phyloP scores from a whole-genome alignment of 805 yeast genomes.

The Cyberlindnera nakhonratchasimensis region DNA sequence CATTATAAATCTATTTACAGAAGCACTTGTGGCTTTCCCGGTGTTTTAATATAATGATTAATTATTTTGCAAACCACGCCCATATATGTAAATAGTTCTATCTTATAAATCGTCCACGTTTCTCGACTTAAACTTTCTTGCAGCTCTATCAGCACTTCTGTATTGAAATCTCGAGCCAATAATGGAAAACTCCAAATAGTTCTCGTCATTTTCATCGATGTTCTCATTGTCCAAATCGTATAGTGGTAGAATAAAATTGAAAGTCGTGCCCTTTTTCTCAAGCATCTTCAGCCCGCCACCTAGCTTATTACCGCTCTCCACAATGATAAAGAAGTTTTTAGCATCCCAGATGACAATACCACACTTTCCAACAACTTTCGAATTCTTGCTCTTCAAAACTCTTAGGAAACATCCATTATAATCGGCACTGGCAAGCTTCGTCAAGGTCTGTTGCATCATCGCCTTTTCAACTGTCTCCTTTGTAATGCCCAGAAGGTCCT shows the following conservation, averaged over 20 bases:
- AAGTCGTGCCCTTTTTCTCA: conserved; percentile 64
- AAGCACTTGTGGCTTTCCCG: no score
- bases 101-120: conserved; percentile 53
- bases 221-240: conserved; percentile 14
- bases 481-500: conserved; percentile 46
- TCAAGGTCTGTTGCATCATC: conserved; percentile 35
- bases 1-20: no score
- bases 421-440: conserved; percentile 72
- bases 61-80: no score
- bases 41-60: no score
- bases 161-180: conserved; percentile 77
- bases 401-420: conserved; percentile 70
- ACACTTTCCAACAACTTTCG: conserved; percentile 51
- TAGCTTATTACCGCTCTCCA: conserved; percentile 33
- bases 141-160: conserved; percentile 76
- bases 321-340: conserved; percentile 64
- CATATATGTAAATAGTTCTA: no score
- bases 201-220: conserved; percentile 31
- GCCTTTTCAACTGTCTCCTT: conserved; percentile 16
- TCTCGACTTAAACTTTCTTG: conserved; percentile 80
- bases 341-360: conserved; percentile 89
- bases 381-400: conserved; percentile 56
- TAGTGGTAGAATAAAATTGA: conserved; percentile 47
- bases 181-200: conserved; percentile 54
- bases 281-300: conserved; percentile 67